A percentile compares a stretch with the other conserved stretches of the same genome.
Evolutionary conservation across 164 flowering plant species (phyloP).

Genomic region (Dillenia turbinata): DNA sequence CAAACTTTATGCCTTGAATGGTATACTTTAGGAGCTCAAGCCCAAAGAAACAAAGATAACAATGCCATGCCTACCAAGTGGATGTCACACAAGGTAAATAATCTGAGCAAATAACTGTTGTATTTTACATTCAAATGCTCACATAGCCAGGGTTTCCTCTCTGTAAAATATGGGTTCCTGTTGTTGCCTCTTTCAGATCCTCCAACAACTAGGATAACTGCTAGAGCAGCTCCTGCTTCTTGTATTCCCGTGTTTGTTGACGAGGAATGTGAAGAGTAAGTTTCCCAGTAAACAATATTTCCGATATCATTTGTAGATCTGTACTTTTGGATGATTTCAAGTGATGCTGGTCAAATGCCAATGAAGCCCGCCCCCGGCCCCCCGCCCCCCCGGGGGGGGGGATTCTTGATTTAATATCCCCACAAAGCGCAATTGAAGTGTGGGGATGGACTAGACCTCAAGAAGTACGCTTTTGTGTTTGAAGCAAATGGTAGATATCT

Average conservation of each 20-base stretch:
- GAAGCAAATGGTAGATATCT: too few relatives aligned
- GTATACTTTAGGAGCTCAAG: conserved; percentile 60
- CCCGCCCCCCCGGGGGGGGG: not conserved
- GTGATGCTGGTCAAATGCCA: not conserved
- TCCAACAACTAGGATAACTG: conserved; percentile 44
- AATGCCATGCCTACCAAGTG: conserved; percentile 70
- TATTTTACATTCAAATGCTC: too few relatives aligned
- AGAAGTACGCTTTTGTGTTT: conserved; percentile 41
- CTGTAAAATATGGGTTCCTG: not conserved
- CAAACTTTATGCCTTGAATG: too few relatives aligned
- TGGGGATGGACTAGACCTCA: conserved; percentile 46
- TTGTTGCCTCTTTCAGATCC: conserved; percentile 40
- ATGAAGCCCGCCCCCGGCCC: not conserved
- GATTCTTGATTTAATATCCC: not conserved
- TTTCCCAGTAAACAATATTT: not conserved
- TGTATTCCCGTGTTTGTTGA: conserved; percentile 81
- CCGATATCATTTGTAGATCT: not conserved
- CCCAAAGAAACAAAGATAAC: conserved; percentile 88
- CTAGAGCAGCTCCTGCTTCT: conserved; percentile 30
- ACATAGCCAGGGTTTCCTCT: too few relatives aligned
- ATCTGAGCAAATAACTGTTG: not conserved
- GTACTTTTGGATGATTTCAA: not conserved
- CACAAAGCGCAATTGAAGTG: conserved; percentile 14
- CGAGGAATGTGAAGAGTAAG: conserved; percentile 77
- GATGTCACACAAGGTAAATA: conserved; percentile 65